Base-by-base conservation (phyloP, 768 basidiomycete genomes). In the Melanogaster broomeanus region DNA sequence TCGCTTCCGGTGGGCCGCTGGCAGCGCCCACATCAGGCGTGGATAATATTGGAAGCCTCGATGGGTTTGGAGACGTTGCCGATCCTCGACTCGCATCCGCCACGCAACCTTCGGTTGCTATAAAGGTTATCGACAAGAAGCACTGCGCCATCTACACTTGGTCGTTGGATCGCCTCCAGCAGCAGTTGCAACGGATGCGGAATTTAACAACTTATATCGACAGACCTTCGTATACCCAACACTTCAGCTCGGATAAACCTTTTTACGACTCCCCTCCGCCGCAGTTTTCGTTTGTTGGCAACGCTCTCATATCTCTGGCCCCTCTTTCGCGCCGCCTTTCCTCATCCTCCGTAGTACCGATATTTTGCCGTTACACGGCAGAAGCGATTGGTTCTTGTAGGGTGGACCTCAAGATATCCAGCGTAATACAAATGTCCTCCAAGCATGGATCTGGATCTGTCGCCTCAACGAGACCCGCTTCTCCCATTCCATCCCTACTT, bases 381-480 rank as follows among this genome's bases (percentile, higher is more conserved):
- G 96, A 98, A 65, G 95, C 95, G 2, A 93, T 98, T 57, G 97
- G 96, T 2, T 93, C 92, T 24, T 98, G 95, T 72, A 84, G 93
- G 21, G 77, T 97, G 48, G 85, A 88, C 57, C 78, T 97, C 70
- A 90, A 85, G 71, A 80, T 93, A 39, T 79, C 88, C 57, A 91
- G 84, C 55, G 81, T 90, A 34, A 73, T 83, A 24, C 65, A 65
- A 42, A 67, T 82, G 37, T 76, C 87, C 2, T 69, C 83, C 7
- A 83, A 81, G 69, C 77, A 85, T 64, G 68, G 74, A 33, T 78
- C 81, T 57, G 76, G 80, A 45, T 91, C 90, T 1, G 70, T 77
- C 39, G 72, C 82, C 13, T 83, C 87, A 15, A 91, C 88, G 3
- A 81, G 90, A 43, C 76, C 90, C 18, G 80, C 87, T 43, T 92